A percentile compares a stretch with the other conserved stretches of the same genome.
Evolutionary conservation across 2,329 filamentous ascomycete genomes (phyloP).

Genomic region (Ilyonectria robusta): DNA sequence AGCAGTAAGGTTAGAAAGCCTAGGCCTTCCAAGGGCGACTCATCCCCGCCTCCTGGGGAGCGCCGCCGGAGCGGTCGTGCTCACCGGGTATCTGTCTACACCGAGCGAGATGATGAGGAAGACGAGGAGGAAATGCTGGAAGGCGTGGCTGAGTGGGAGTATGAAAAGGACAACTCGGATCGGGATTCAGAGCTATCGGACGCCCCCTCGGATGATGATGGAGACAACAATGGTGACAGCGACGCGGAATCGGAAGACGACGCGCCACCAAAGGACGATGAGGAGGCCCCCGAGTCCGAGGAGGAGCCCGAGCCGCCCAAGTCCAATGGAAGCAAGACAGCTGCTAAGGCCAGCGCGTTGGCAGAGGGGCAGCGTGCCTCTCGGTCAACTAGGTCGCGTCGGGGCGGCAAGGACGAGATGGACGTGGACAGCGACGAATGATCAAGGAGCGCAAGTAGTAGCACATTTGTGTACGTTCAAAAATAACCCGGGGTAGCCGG

Average conservation of each 20-base stretch:
- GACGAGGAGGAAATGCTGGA: conserved; percentile 75
- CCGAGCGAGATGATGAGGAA: conserved; percentile 70
- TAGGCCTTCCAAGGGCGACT: conserved; percentile 46
- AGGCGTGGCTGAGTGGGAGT: conserved; percentile 72
- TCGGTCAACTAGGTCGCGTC: conserved; percentile 47
- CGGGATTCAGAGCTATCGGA: conserved; percentile 43
- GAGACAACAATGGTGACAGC: conserved; percentile 27
- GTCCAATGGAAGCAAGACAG: conserved; percentile 45
- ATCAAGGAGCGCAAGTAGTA: conserved; percentile 21
- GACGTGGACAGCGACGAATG: conserved; percentile 53
- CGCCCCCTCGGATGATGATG: conserved; percentile 35
- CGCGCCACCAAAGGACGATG: conserved; percentile 27
- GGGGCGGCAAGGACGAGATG: conserved; percentile 51
- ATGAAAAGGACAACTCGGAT: conserved; percentile 50
- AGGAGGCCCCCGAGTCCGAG: conserved; percentile 34
- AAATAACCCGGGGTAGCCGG: conserved; percentile 12
- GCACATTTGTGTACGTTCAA: conserved; percentile 13
- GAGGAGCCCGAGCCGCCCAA: conserved; percentile 40
- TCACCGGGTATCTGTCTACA: conserved; percentile 63
- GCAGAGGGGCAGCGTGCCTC: conserved; percentile 39
- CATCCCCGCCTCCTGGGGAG: conserved; percentile 57
- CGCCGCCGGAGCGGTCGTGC: conserved; percentile 71
- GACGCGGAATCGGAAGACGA: conserved; percentile 31
- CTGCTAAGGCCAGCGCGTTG: conserved; percentile 45
- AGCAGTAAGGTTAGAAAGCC: conserved; percentile 52